These are phyloP conservation scores for Erysimum pusillum DNA, from an alignment of 441 rosid genomes.

Conservation along the genomic window DNA sequence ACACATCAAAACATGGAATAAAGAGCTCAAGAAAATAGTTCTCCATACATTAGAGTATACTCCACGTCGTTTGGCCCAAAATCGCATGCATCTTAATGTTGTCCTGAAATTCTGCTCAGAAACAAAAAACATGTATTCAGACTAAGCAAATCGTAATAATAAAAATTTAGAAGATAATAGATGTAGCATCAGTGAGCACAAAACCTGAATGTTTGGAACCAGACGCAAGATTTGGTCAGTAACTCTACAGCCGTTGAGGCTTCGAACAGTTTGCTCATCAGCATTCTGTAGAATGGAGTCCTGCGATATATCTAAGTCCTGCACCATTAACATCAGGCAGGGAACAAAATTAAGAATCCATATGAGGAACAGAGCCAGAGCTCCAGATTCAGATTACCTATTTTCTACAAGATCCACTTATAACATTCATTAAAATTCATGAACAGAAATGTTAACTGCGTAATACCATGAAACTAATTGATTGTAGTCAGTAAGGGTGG, in stretches of 20 bases:
- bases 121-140: constrained; percentile 35
- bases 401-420: constrained; percentile 3
- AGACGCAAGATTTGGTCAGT: constrained; percentile 96
- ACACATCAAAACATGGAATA: constrained; percentile 9
- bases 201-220: constrained; percentile 97
- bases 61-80: constrained; percentile 97
- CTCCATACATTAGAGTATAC: constrained; percentile 91
- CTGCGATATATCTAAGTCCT: constrained; percentile 96
- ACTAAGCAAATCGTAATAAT: constrained; percentile 14
- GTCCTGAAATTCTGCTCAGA: constrained; percentile 80
- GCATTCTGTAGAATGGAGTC: constrained; percentile 90
- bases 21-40: constrained; percentile 30
- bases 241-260: constrained; percentile 98
- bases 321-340: constrained; percentile 45
- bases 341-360: constrained; percentile 12
- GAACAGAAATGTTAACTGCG: neutral
- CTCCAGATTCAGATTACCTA: neutral
- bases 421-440: constrained; percentile 8
- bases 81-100: constrained; percentile 91
- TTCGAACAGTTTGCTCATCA: constrained; percentile 97
- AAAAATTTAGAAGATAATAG: constrained; percentile 8
- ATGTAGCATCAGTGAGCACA: constrained; percentile 22
- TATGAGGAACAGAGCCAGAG: constrained; percentile 16
- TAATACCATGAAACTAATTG: neutral
- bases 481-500: neutral